Evolutionary conservation across 495 filamentous ascomycete species (phyloP), one percentile per base, ranked within the genome.

Genomic region (Xanthoparmelia taractica): DNA sequence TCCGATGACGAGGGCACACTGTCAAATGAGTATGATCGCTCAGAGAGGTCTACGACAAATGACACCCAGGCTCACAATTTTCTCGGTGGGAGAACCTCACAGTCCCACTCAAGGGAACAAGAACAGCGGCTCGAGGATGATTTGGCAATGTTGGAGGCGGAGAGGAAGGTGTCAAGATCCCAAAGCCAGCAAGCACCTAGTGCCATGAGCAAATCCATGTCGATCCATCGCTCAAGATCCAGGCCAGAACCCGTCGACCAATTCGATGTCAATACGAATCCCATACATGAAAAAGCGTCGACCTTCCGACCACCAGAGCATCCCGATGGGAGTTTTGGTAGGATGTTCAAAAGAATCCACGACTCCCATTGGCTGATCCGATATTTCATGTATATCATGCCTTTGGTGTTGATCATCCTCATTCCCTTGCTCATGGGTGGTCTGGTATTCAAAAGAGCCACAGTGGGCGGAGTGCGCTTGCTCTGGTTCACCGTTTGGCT

Each of bases 401-500:
- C 94, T 0, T 59, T 93, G 5, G 85, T 84, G 20, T 60, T 87
- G 12, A 74, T 97, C 15, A 75, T 98, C 33, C 74, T 96, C 61
- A 84, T 96, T 41, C 94, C 94, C 0, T 72, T 96, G 52, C 80
- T 98, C 7, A 73, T 98, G 36, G 92, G 90, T 12, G 81, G 81
- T 4, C 78, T 92, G 38, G 70, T 83, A 10, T 89, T 85, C 67
- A 78, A 80, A 13, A 70, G 84, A 36, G 83, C 88, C 4, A 85
- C 76, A 25, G 85, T 90, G 11, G 93, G 92, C 4, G 91, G 85
- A 40, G 90, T 96, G 3, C 61, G 81, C 65, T 71, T 97, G 61
- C 76, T 91, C 57, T 97, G 93, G 93, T 97, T 97, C 66, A 86
- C 88, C 50, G 89, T 97, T 56, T 97, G 93, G 93, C 79, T 97